Base-by-base conservation (phyloP, 768 basidiomycete genomes). In the Tylopilus rubrobrunneus region DNA sequence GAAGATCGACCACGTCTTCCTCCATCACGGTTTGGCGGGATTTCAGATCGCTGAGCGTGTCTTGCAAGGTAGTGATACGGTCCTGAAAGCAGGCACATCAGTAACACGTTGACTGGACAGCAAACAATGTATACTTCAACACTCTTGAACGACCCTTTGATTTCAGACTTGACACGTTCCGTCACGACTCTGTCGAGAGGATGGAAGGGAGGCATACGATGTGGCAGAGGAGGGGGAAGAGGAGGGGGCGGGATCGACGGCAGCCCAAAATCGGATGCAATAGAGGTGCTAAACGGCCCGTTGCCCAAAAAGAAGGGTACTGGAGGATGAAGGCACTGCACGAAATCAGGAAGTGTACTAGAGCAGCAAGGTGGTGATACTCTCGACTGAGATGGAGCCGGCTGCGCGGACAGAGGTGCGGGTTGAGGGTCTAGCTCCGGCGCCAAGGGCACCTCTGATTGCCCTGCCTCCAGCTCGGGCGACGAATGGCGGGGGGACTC, bases 1-100 rank as follows among this genome's bases (percentile, higher is more conserved):
- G 69, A 23, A 72, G 46, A n/a, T 71, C 70, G 15, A 57, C 34
- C 12, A 73, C 46, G 42, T 73, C 71, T 7, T 67, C 63, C 44
- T 73, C 65, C 6, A 62, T 61, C 23, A 56, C 52, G 0, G 54
- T 31, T 42, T 70, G 68, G 15, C 66, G 66, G 14, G 57, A 60
- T 34, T 55, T 62, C 1, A 71, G 45, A 34, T 54, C 56, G 29
- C n/a, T 23, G 23, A 70, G 39, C 1, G 43, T 56, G n/a, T 48
- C 56, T 10, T 64, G 66, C 57, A 70, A 52, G 7, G 48, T 9
- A 7, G 56, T 31, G 17, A 71, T 52, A 29, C 62, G 66, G 10
- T 64, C 68, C 68, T 70, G 33, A 15, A 31, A 56, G 23, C 10
- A 53, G 17, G 15, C 11, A 4, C 7, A 33, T 58, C 31, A 61